Evolutionary conservation across 2,329 filamentous ascomycete genomes (phyloP).

Genomic region (Penicillium sp.): DNA sequence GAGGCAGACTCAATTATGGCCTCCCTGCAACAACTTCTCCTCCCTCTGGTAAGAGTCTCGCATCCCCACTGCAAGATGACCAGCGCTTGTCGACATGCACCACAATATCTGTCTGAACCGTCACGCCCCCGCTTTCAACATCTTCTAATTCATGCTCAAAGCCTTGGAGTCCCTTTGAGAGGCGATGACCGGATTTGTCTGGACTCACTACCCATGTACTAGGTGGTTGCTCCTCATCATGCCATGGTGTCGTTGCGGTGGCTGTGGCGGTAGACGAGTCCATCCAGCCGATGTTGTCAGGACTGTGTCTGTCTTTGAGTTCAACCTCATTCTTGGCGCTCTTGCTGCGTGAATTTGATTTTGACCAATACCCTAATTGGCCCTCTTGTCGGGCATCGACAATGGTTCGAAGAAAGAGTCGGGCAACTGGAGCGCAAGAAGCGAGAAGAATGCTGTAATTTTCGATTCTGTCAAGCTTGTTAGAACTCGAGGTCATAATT

Average conservation of each 20-base stretch:
- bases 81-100: conserved; percentile 21
- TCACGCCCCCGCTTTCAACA: conserved; percentile 16
- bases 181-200: conserved; percentile 10
- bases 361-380: conserved; percentile 19
- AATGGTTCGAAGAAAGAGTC: conserved; percentile 29
- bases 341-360: conserved; percentile 15
- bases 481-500: neutral
- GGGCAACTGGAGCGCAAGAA: conserved; percentile 29
- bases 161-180: conserved; percentile 5
- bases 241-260: conserved; percentile 1
- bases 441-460: conserved; percentile 35
- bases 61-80: conserved; percentile 15
- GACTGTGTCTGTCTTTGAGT: conserved; percentile 11
- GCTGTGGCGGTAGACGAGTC: conserved; percentile 11
- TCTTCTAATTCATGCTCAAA: conserved; percentile 2
- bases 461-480: conserved; percentile 24
- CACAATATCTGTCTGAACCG: conserved; percentile 29
- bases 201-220: conserved; percentile 5
- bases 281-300: conserved; percentile 4
- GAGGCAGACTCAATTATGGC: too few relatives aligned
- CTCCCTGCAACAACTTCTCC: neutral
- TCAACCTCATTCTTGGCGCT: conserved; percentile 11
- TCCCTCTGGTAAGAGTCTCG: conserved; percentile 13
- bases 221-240: conserved; percentile 12
- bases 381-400: conserved; percentile 21